Evolutionary conservation across 1,284 basidiomycete species (phyloP).

Genomic region (Sporisorium scitamineum): DNA sequence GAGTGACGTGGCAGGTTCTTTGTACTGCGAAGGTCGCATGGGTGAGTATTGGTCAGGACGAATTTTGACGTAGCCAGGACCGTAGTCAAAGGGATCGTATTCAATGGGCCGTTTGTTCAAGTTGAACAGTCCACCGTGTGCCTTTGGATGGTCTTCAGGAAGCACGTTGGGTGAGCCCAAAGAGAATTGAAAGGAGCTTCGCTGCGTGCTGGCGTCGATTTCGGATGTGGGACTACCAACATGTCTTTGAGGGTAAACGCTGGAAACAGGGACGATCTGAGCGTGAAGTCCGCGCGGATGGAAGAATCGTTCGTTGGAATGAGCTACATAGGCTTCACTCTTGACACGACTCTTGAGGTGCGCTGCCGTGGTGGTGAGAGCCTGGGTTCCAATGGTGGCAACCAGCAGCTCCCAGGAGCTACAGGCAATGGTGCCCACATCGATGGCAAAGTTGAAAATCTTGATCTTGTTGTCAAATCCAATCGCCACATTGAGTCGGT

Average conservation of each 20-base stretch:
- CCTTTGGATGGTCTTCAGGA: constrained; percentile 13
- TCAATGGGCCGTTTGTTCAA: constrained; percentile 27
- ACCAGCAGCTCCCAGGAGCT: constrained; percentile 28
- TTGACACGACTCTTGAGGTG: constrained; percentile 17
- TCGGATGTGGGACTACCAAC: no score
- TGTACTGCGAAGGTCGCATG: constrained; percentile 14
- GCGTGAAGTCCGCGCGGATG: constrained; percentile 26
- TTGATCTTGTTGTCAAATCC: constrained; percentile 34
- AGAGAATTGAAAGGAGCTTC: constrained; percentile 24
- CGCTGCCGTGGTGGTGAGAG: constrained; percentile 15
- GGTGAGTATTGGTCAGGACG: constrained; percentile 11
- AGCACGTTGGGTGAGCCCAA: constrained; percentile 27
- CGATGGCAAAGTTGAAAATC: constrained; percentile 31
- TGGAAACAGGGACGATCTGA: constrained; percentile 14
- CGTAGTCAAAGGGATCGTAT: constrained; percentile 33
- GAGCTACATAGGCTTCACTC: constrained; percentile 22
- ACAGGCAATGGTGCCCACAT: constrained; percentile 18
- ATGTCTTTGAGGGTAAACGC: no score
- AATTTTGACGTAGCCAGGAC: constrained; percentile 7
- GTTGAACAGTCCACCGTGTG: constrained; percentile 23
- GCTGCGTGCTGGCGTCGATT: constrained; percentile 1
- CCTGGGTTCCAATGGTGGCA: constrained; percentile 21
- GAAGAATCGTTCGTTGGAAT: constrained; percentile 19
- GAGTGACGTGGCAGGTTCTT: constrained; percentile 2
- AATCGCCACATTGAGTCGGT: constrained; percentile 26